Evolutionary conservation across 768 basidiomycete genomes (phyloP).

Genomic region (Hericium erinaceus): DNA sequence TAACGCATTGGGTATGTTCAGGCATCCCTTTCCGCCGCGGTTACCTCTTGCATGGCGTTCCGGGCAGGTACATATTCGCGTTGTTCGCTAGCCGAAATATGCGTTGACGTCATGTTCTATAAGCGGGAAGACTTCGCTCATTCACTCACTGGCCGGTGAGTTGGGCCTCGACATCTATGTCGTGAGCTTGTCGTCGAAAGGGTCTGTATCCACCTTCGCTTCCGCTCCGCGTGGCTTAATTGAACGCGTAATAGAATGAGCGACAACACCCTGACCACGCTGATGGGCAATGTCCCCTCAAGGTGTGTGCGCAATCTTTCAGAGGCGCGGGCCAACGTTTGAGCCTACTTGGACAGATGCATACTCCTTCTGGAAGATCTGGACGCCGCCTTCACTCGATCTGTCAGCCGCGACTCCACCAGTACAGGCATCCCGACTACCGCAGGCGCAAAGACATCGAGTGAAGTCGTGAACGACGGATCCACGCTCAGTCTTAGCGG

Average conservation of each 20-base stretch:
- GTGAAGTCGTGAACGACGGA: conserved; percentile 49
- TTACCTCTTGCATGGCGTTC: conserved; percentile 78
- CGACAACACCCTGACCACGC: conserved; percentile 76
- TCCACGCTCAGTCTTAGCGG: conserved; percentile 82
- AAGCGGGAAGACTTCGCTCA: conserved; percentile 81
- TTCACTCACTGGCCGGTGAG: conserved; percentile 79
- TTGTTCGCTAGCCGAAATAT: background rate
- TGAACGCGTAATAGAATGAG: conserved; percentile 55
- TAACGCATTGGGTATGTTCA: conserved; percentile 20
- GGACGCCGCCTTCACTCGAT: conserved; percentile 85
- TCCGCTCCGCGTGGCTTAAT: conserved; percentile 2
- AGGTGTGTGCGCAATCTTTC: conserved; percentile 36
- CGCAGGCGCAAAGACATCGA: conserved; percentile 19
- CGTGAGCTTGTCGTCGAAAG: conserved; percentile 80
- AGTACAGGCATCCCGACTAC: conserved; percentile 68
- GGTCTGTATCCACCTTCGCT: conserved; percentile 35
- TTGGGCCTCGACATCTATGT: conserved; percentile 87
- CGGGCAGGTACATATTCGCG: conserved; percentile 51
- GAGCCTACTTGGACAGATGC: conserved; percentile 41
- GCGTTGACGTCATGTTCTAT: conserved; percentile 11
- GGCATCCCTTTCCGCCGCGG: conserved; percentile 86
- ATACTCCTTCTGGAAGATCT: conserved; percentile 91
- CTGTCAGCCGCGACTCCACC: conserved; percentile 69
- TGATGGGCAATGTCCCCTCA: conserved; percentile 84
- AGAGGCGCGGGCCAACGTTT: conserved; percentile 12